Conservation (phyloP, 805 yeast genomes). For the Metschnikowia cerradonensis region DNA sequence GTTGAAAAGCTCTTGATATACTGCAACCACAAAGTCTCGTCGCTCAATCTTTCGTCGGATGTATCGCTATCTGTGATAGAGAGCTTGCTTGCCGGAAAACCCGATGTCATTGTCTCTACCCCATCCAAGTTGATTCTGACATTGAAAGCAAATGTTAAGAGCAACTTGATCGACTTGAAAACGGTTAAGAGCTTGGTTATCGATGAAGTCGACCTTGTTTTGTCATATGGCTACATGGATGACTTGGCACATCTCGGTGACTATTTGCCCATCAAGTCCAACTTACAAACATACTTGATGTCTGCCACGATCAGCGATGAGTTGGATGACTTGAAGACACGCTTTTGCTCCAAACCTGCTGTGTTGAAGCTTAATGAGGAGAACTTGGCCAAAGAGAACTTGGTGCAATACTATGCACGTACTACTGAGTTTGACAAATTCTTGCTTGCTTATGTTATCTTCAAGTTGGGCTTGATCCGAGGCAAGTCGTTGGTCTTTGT, state of each 20-base stretch:
- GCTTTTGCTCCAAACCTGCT: slow-evolving; percentile 82
- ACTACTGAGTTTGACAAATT: slow-evolving; percentile 90
- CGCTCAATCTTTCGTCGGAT: slow-evolving; percentile 64
- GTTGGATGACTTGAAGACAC: slow-evolving; percentile 65
- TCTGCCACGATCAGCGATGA: slow-evolving; percentile 93
- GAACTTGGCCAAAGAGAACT: slow-evolving; percentile 48
- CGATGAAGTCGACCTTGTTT: slow-evolving; percentile 91
- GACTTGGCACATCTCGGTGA: slow-evolving; percentile 68
- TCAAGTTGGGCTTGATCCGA: slow-evolving; percentile 80
- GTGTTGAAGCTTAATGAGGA: slow-evolving; percentile 70
- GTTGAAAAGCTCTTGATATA: slow-evolving; percentile 63
- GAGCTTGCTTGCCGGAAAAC: slow-evolving; percentile 66
- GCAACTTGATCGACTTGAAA: slow-evolving; percentile 47
- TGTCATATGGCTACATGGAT: slow-evolving; percentile 86
- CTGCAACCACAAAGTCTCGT: slow-evolving; percentile 62
- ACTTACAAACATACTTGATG: slow-evolving; percentile 87
- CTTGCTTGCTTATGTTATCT: slow-evolving; percentile 82
- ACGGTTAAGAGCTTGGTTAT: slow-evolving; percentile 69
- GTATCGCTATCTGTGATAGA: slow-evolving; percentile 66
- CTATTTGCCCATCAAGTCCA: slow-evolving; percentile 65
- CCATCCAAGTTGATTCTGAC: slow-evolving; percentile 69
- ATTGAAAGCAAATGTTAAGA: slow-evolving; percentile 41
- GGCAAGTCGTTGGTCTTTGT: slow-evolving; percentile 92
- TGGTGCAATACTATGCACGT: slow-evolving; percentile 82
- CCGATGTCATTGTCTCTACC: slow-evolving; percentile 81